Evolutionary conservation across 2,329 filamentous ascomycete genomes (phyloP), one percentile per base, ranked within the genome.

Genomic region (Sarocladiaceae sp.): DNA sequence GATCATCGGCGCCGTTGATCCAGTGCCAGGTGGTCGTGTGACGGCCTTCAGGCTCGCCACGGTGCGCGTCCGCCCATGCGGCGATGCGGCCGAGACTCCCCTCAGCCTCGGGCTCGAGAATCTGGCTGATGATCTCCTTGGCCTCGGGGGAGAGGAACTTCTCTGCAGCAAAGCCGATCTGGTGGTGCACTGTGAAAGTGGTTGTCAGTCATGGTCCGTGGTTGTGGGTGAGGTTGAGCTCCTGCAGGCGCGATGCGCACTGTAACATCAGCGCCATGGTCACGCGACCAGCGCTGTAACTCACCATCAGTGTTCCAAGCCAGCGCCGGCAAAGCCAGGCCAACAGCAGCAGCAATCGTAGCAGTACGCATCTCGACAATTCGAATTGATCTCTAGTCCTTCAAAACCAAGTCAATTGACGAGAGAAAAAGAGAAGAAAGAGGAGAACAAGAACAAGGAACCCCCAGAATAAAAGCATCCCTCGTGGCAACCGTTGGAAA

Each of bases 1-100:
- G 44, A 33, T 48, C 44, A 17, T 48, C 44, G 18, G 44, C 44
- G 15, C 44, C 44, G 44, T 48, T 48, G 44, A 48, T 48, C 44
- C 44, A 48, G 26, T 48, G 44, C 44, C 44, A 48, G 25, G 44
- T 48, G 26, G 25, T 48, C 10, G 44, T 48, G 44, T 48, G 44
- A 10, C 44, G 44, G 4, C 44, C 44, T 17, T 48, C 44, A 8
- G 44, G 44, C 44, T 48, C 44, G 8, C 23, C 23, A 18, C 44
- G 44, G 22, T 48, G 23, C 3, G n/a, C 26, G 17, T 48, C 44
- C 13, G 44, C 44, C 44, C 44, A 48, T 8, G 26, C 44, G 5
- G 44, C 44, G 26, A 48, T 48, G 44, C 44, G 44, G 22, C 44
- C 44, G 4, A 48, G 23, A 17, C 44, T 48, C 26, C 44, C 44